Conservation (phyloP, 805 yeast genomes). For the Cyberlindnera bimundalis region DNA sequence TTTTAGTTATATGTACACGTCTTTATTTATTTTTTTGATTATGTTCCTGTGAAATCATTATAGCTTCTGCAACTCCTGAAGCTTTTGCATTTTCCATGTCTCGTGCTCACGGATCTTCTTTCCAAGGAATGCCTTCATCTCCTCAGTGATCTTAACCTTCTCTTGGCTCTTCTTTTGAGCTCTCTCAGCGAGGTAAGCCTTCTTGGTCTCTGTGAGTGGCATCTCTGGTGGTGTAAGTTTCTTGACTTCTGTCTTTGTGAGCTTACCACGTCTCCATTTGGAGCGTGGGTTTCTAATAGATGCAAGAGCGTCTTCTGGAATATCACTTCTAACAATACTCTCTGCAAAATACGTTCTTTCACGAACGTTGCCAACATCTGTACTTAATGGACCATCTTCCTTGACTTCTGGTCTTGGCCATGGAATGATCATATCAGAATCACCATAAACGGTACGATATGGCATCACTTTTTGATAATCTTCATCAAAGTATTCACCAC, state of each 20-base stretch:
- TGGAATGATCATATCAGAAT: conserved; percentile 69
- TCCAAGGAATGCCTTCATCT: conserved; percentile 54
- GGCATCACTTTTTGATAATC: conserved; percentile 73
- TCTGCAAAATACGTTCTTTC: conserved; percentile 75
- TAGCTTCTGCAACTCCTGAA: conserved; percentile 15
- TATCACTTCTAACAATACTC: conserved; percentile 59
- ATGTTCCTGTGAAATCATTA: background rate
- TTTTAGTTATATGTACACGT: too few relatives aligned
- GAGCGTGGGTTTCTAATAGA: conserved; percentile 78
- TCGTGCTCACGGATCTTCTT: conserved; percentile 35
- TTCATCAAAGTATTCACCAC: conserved; percentile 70
- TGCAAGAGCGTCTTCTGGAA: conserved; percentile 62
- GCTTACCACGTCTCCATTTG: conserved; percentile 58
- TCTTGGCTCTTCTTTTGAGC: conserved; percentile 39
- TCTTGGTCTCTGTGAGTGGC: conserved; percentile 68
- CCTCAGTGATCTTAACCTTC: conserved; percentile 42
- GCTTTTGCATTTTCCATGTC: conserved; percentile 11
- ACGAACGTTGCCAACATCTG: conserved; percentile 52
- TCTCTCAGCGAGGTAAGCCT: conserved; percentile 57
- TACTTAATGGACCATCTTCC: conserved; percentile 57
- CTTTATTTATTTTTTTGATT: background rate
- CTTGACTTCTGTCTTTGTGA: conserved; percentile 60
- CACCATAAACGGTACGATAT: conserved; percentile 69
- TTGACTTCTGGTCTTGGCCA: conserved; percentile 75
- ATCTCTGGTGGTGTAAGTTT: conserved; percentile 64